Percentiles rank a stretch among this genome's conserved stretches.
Evolutionary conservation across 805 yeast genomes (phyloP).

Genomic region (Zygosaccharomyces kombuchaensis): DNA sequence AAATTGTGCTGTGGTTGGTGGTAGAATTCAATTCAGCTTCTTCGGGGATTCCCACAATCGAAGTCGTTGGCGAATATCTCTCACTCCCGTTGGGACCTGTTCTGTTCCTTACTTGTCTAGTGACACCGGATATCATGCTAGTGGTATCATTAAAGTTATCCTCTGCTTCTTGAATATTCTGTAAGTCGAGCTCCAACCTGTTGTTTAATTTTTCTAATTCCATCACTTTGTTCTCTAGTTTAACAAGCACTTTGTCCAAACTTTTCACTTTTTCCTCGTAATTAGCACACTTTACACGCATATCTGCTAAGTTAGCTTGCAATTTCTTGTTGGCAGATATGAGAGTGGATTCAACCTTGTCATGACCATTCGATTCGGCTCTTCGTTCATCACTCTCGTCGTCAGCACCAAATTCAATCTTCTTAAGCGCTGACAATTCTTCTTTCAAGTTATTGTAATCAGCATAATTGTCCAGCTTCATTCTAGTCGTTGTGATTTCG

Average conservation of each 20-base stretch:
- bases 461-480: slow-evolving; percentile 45
- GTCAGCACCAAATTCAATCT: slow-evolving; percentile 66
- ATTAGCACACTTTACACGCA: slow-evolving; percentile 55
- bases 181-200: slow-evolving; percentile 71
- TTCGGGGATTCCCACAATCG: slow-evolving; percentile 45
- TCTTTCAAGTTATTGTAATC: slow-evolving; percentile 81
- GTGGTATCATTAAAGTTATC: slow-evolving; percentile 45
- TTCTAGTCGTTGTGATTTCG: slow-evolving; percentile 50
- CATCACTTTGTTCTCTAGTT: slow-evolving; percentile 38
- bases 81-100: slow-evolving; percentile 19
- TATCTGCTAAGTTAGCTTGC: slow-evolving; percentile 62
- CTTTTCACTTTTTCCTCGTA: slow-evolving; percentile 38
- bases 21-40: slow-evolving; percentile 26
- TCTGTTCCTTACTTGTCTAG: slow-evolving; percentile 37
- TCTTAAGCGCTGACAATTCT: slow-evolving; percentile 67
- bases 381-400: slow-evolving; percentile 34
- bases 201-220: slow-evolving; percentile 45
- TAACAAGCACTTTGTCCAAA: slow-evolving; percentile 39
- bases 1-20: slow-evolving; percentile 43
- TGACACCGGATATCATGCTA: slow-evolving; percentile 61
- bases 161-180: slow-evolving; percentile 47
- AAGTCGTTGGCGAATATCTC: slow-evolving; percentile 48
- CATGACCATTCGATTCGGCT: slow-evolving; percentile 26
- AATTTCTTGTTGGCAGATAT: slow-evolving; percentile 68
- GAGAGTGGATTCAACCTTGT: slow-evolving; percentile 52